These are phyloP conservation scores for Microdochium bolleyi DNA, from an alignment of 2,329 filamentous ascomycete species.

Conservation along the genomic window DNA sequence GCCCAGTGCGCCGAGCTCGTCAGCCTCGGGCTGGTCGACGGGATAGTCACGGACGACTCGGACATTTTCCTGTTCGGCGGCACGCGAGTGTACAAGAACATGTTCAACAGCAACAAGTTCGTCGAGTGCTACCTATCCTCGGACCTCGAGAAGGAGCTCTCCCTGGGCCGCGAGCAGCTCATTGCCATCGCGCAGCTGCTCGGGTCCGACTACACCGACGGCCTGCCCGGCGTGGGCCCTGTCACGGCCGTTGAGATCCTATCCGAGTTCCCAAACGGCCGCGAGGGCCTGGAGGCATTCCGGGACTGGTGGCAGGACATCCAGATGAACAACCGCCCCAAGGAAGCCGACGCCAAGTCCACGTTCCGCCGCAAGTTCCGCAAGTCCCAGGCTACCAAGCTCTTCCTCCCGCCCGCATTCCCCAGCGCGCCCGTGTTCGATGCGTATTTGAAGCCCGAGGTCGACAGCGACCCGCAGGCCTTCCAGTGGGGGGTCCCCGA, in stretches of 20 bases:
- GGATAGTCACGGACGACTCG: slow-evolving; percentile 94
- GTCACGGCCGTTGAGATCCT: slow-evolving; percentile 93
- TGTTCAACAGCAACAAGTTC: slow-evolving; percentile 98
- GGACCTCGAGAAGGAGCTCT: slow-evolving; percentile 85
- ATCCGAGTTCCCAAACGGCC: slow-evolving; percentile 72
- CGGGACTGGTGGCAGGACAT: slow-evolving; percentile 80
- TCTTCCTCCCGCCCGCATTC: slow-evolving; percentile 77
- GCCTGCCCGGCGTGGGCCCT: slow-evolving; percentile 81
- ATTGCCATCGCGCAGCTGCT: slow-evolving; percentile 87
- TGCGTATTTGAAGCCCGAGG: slow-evolving; percentile 80
- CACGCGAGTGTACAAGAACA: slow-evolving; percentile 96
- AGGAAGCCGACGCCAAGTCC: slow-evolving; percentile 50
- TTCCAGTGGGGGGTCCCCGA: slow-evolving; percentile 98
- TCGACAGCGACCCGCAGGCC: slow-evolving; percentile 66
- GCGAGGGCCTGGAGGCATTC: slow-evolving; percentile 61
- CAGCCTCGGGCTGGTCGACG: slow-evolving; percentile 78
- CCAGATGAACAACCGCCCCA: slow-evolving; percentile 58
- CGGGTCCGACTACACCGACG: slow-evolving; percentile 92
- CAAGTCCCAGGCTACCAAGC: slow-evolving; percentile 67
- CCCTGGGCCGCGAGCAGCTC: slow-evolving; percentile 76
- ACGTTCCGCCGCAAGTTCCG: slow-evolving; percentile 82
- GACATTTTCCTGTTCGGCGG: slow-evolving; percentile 97
- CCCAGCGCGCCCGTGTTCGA: slow-evolving; percentile 70
- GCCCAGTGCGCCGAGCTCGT: slow-evolving; percentile 95
- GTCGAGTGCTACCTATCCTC: slow-evolving; percentile 87